These are phyloP conservation scores for Wickerhamomyces bisporus DNA, from an alignment of 805 yeast species.

Conservation along the genomic window DNA sequence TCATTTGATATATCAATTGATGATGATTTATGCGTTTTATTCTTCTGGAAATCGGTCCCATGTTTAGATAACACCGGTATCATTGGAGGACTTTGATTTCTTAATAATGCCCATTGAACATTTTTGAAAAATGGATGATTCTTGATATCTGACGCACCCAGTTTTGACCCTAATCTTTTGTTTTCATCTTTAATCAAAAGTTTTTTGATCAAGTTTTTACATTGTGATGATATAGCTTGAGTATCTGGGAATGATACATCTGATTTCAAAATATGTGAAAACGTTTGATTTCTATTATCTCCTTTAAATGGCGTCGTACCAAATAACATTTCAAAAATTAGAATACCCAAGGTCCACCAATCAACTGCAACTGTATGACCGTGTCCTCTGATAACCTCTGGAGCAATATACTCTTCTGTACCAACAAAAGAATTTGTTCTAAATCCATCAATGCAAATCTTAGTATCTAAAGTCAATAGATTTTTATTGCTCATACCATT, in stretches of 20 bases:
- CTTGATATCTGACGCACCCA: constrained; percentile 94
- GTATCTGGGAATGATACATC: constrained; percentile 78
- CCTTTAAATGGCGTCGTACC: constrained; percentile 98
- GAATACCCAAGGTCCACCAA: constrained; percentile 98
- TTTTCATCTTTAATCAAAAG: constrained; percentile 83
- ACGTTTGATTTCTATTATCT: constrained; percentile 79
- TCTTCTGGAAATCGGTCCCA: constrained; percentile 45
- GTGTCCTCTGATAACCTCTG: constrained; percentile 94
- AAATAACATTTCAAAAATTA: constrained; percentile 88
- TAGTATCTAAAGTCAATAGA: constrained; percentile 78
- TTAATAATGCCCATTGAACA: constrained; percentile 90
- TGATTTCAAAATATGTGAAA: constrained; percentile 76
- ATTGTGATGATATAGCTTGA: constrained; percentile 61
- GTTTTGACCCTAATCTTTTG: constrained; percentile 82
- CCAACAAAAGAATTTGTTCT: constrained; percentile 98
- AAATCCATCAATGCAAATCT: constrained; percentile 92
- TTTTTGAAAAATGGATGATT: constrained; percentile 86
- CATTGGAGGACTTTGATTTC: constrained; percentile 94
- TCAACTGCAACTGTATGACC: constrained; percentile 98
- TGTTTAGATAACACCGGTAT: constrained; percentile 69
- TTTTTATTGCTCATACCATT: constrained; percentile 24
- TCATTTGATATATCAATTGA: constrained; percentile 27
- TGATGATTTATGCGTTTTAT: constrained; percentile 17
- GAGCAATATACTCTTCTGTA: constrained; percentile 97
- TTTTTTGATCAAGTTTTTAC: constrained; percentile 77